Conservation (phyloP, 108 stramenopile species). For the Seminavis robusta region DNA sequence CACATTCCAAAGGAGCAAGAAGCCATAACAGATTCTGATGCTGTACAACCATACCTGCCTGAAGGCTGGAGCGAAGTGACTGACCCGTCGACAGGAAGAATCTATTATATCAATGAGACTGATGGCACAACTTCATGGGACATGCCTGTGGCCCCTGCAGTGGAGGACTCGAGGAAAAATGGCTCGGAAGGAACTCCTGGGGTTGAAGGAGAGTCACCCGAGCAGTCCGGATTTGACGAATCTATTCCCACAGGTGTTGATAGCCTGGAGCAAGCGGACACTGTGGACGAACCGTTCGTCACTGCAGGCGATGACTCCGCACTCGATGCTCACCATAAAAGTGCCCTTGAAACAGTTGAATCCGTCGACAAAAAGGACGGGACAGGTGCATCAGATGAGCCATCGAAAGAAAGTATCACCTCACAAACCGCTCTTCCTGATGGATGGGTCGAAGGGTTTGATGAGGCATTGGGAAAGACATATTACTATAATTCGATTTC, state of each 20-base stretch:
- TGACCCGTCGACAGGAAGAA: slow-evolving; percentile 36
- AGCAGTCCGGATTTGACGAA: not conserved
- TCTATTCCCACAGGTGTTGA: not conserved
- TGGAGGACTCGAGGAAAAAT: no score
- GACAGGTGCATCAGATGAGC: not conserved
- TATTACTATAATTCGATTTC: slow-evolving; percentile 14
- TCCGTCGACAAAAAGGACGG: not conserved
- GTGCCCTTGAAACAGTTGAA: no score
- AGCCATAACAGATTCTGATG: no score
- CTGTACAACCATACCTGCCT: slow-evolving; percentile 21
- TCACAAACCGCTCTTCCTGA: slow-evolving; percentile 27
- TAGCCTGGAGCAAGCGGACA: not conserved
- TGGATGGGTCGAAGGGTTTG: slow-evolving; percentile 56
- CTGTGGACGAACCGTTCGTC: not conserved
- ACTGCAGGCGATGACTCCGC: not conserved
- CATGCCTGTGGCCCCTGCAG: slow-evolving; percentile 10
- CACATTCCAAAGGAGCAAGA: not conserved
- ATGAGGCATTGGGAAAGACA: slow-evolving; percentile 35
- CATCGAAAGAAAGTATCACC: not conserved
- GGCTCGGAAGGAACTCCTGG: not conserved
- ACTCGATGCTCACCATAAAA: not conserved
- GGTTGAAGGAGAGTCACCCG: not conserved
- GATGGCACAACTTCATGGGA: slow-evolving; percentile 26
- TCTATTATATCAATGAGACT: slow-evolving; percentile 50
- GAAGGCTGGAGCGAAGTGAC: slow-evolving; percentile 45